Base-by-base conservation (phyloP, 140 eudicot genomes). In the Anethum foeniculum region DNA sequence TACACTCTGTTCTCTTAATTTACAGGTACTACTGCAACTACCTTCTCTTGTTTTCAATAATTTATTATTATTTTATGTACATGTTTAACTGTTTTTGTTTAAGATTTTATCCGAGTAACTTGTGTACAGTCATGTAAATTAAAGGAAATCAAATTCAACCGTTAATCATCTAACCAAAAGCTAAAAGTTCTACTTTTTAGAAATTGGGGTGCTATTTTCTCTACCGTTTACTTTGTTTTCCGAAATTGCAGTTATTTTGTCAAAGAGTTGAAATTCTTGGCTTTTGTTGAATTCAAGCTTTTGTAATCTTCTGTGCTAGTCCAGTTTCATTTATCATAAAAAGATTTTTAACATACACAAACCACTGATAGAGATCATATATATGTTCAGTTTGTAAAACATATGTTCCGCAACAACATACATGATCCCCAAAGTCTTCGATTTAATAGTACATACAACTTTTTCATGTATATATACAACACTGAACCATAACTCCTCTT, bases 201-300 rank as follows among this genome's bases (percentile, higher is more conserved):
- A 71, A 68, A 16, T 18, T 71, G 14, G 18, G 71, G 34, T 60
- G 25, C 19, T 79, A 2, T 18, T 43, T 58, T 79, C 18, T 16
- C 19, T 21, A 81, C 79, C 56, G 58, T 79, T 77, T 56, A 82
- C 81, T 82, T 77, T 76, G 82, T 72, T 82, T 77, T 69, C 15
- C 74, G 18, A 41, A 60, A 47, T 80, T 6, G 38, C 13, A 48
- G 68, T 68, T 58, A 25, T 18, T 74, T 81, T 68, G 87, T 81
- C 87, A 84, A 84, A 68, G 80, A 64, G 84, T 81, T 81, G 84
- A 84, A 58, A 0, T 44, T 83, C 81, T 38, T 38, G 65, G 76
- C 52, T 27, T 76, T 23, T 76, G 52, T 82, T 76, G 39, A 82
- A 77, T 77, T 38, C 8, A 54, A 51, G 77, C 21, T 76, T 46